phyloP scores from a whole-genome alignment of 768 basidiomycete genomes.

The Boletus sensibilis region DNA sequence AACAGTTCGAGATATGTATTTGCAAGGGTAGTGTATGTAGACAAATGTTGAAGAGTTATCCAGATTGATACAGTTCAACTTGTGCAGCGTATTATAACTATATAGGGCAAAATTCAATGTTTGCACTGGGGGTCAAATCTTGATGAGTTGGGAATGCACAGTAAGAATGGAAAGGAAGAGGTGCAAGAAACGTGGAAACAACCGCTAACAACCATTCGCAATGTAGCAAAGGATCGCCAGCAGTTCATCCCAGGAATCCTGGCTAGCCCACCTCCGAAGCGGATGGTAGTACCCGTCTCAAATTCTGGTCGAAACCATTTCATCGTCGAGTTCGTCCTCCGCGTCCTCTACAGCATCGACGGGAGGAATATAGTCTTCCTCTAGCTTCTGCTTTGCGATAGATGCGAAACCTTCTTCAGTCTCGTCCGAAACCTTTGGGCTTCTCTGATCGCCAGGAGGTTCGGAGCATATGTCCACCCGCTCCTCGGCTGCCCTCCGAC shows the following conservation, averaged over 20 bases:
- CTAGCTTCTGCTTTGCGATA: constrained; percentile 36
- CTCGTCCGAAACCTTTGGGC: constrained; percentile 38
- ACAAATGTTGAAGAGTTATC: neutral
- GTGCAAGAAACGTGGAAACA: constrained; percentile 28
- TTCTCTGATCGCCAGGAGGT: constrained; percentile 17
- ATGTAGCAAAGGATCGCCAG: constrained; percentile 32
- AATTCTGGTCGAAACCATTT: constrained; percentile 2
- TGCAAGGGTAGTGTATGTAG: neutral
- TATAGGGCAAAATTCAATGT: neutral
- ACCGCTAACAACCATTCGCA: constrained; percentile 33
- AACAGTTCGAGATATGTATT: neutral
- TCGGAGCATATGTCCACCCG: constrained; percentile 16
- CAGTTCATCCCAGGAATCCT: constrained; percentile 32
- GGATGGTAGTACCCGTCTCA: constrained; percentile 6
- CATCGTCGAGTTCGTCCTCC: constrained; percentile 20
- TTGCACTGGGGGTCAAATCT: neutral
- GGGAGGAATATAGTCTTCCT: constrained; percentile 21
- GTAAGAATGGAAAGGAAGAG: neutral
- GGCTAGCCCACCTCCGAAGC: constrained; percentile 7
- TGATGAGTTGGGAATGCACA: constrained; percentile 7
- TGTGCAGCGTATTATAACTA: neutral
- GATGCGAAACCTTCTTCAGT: constrained; percentile 52
- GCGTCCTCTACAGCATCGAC: constrained; percentile 17
- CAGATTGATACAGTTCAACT: neutral
- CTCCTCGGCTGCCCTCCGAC: constrained; percentile 26